Evolutionary conservation across 1,139 yeast genomes (phyloP), one percentile per base, ranked within the genome.

Genomic region (Candida dubliniensis): DNA sequence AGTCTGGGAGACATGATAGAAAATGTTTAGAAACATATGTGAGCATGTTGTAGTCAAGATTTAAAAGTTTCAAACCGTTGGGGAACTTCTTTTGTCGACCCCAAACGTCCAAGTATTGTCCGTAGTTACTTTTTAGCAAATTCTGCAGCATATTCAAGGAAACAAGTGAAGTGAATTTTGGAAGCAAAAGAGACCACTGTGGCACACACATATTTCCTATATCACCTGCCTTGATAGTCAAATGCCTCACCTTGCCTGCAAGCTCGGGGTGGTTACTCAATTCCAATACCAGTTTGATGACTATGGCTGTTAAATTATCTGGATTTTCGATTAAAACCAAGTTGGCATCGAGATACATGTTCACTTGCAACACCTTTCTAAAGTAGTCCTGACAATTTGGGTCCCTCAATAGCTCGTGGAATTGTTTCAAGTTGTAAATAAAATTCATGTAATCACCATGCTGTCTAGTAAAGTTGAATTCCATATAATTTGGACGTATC

Each of bases 121-220:
- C 49, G 25, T 50, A 46, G 31, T 51, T 47, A 34, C 54, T 59
- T 31, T 55, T 52, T 32, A 69, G 55, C 39, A 59, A 43, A 47
- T 69, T 66, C 37, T 66, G 61, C 12, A 61, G 52, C 25, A 71
- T 52, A 42, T 67, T 59, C 30, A 72, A 56, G 10, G 36, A 43
- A 13, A 48, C 41, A 12, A 68, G 44, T 37, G 57, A 57, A 4
- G 45, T 45, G 39, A 70, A 68, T 24, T 60, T 53, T 10, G 47
- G 45, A 33, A 72, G 60, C 8, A 71, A 51, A 39, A 57, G 58
- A 26, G 66, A 57, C 77, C 77, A 72, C 34, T 60, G 64, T 4
- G 56, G 47, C 2, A 61, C 61, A 47, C 57, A 70, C 41, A 64
- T 59, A 27, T 59, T 58, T 1, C 77, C 77, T 2, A 72, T 63